Evolutionary conservation across 164 flowering plant genomes (phyloP), one percentile per base, ranked within the genome.

Genomic region (Stephania japonica): DNA sequence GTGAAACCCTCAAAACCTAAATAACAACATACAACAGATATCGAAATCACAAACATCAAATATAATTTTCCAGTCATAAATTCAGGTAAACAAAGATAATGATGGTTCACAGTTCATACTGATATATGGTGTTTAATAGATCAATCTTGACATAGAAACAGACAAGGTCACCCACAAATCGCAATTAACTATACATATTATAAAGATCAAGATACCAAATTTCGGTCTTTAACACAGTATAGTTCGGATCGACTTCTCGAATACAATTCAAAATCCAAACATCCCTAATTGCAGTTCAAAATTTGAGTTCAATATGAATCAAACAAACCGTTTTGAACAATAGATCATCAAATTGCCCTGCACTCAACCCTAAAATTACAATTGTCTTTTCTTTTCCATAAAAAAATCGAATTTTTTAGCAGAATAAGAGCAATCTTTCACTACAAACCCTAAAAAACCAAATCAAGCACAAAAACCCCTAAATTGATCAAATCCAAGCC

Each of bases 1-100:
- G 83, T 80, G 61, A 70, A 82, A 12, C 91, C 93, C 67, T 90
- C 91, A 75, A 84, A 84, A 65, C 89, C 91, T 87, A 74, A 53
- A 49, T 18, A 18, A 67, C 9, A 61, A 13, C 26, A 32, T 7
- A 65, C 53, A 0, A 14, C 12, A 47, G 53, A 47, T 2, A 47
- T 7, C 0, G 53, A 47, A 32, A 56, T 53, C 23, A 43, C 1
- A 5, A 13, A 44, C 3, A 38, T 44, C 38, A 44, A 25, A 68
- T 16, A 41, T 27, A 42, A 42, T 24, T 62, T 63, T 23, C 16
- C 7, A 64, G 0, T 59, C 64, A 3, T n/a, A 24, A 59, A 59
- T n/a, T 7, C 24, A 16, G 2, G 24, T 59, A 59, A 59, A 24
- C 7, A 19, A 59, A n/a, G 18, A n/a, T 59, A 19, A 0, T 1